phyloP scores from a whole-genome alignment of 2,329 filamentous ascomycete genomes.

The Niveomyces coronatus region DNA sequence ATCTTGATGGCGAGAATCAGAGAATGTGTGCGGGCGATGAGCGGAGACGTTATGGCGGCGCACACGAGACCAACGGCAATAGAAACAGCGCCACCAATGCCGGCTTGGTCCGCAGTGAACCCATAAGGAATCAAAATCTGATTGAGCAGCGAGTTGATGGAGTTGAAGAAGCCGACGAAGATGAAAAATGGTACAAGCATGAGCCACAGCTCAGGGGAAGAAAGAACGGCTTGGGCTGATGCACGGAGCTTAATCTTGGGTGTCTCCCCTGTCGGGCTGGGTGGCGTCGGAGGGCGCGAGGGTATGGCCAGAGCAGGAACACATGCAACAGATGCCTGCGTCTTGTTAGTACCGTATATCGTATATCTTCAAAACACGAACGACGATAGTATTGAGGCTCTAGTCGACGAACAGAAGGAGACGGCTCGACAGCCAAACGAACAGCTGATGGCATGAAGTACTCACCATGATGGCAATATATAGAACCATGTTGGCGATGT shows the following conservation, averaged over 20 bases:
- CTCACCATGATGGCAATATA: conserved; percentile 74
- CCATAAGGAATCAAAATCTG: conserved; percentile 83
- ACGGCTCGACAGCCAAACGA: background rate
- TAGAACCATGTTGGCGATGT: conserved; percentile 74
- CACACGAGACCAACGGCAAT: conserved; percentile 79
- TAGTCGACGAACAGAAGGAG: background rate
- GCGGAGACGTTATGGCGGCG: conserved; percentile 65
- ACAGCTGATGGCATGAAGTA: conserved; percentile 10
- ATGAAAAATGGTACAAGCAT: conserved; percentile 70
- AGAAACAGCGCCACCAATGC: conserved; percentile 79
- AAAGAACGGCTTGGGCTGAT: conserved; percentile 41
- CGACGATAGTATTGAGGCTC: too few species aligned
- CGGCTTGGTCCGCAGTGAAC: conserved; percentile 73
- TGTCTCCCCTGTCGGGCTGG: conserved; percentile 54
- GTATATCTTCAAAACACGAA: too few species aligned
- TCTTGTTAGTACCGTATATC: conserved; percentile 2
- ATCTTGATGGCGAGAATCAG: conserved; percentile 66
- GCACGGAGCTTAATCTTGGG: conserved; percentile 41
- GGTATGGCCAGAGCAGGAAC: conserved; percentile 78
- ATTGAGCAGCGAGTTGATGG: conserved; percentile 75
- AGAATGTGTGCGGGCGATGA: conserved; percentile 75
- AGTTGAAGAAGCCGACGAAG: conserved; percentile 92
- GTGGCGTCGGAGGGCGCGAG: conserved; percentile 63
- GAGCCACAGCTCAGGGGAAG: conserved; percentile 66
- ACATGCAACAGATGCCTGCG: conserved; percentile 35